Evolutionary conservation across 352 stramenopile genomes (phyloP).

Genomic region (Phytophthora sp.): DNA sequence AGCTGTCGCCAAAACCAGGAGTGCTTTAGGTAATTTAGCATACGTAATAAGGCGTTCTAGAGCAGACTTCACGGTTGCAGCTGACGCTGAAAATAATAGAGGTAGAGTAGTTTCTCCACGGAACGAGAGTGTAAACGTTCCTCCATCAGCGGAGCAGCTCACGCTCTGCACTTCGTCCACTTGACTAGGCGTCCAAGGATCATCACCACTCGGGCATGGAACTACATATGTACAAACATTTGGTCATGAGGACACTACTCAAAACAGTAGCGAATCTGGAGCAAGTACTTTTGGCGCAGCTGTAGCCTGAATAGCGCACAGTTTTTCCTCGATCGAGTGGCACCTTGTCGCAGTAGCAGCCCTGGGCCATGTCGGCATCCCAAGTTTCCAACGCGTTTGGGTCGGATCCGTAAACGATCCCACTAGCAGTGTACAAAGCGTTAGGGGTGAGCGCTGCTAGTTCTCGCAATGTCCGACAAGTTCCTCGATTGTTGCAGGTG

Average conservation of each 20-base stretch:
- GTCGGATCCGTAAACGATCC: constrained; percentile 75
- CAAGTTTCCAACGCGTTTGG: constrained; percentile 80
- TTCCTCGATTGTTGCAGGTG: constrained; percentile 50
- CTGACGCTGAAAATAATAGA: constrained; percentile 40
- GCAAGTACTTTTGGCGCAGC: constrained; percentile 73
- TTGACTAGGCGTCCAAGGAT: constrained; percentile 83
- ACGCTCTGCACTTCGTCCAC: constrained; percentile 82
- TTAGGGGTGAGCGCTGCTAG: constrained; percentile 62
- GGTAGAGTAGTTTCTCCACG: constrained; percentile 61
- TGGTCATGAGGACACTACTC: not conserved
- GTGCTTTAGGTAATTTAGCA: constrained; percentile 1
- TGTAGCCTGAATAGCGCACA: constrained; percentile 69
- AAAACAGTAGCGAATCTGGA: not conserved
- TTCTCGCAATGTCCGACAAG: constrained; percentile 55
- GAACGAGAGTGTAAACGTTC: constrained; percentile 83
- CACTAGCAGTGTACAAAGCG: constrained; percentile 34
- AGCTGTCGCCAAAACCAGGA: not conserved
- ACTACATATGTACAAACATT: constrained; percentile 24
- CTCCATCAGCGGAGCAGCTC: constrained; percentile 66
- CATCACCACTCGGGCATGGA: constrained; percentile 85
- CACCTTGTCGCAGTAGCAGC: constrained; percentile 90
- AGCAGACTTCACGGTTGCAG: constrained; percentile 34
- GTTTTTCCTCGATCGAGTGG: constrained; percentile 50
- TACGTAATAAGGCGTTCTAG: constrained; percentile 69
- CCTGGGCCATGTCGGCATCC: constrained; percentile 87